phyloP scores from a whole-genome alignment of 1,284 basidiomycete species.

The Trichosporon sp. region DNA sequence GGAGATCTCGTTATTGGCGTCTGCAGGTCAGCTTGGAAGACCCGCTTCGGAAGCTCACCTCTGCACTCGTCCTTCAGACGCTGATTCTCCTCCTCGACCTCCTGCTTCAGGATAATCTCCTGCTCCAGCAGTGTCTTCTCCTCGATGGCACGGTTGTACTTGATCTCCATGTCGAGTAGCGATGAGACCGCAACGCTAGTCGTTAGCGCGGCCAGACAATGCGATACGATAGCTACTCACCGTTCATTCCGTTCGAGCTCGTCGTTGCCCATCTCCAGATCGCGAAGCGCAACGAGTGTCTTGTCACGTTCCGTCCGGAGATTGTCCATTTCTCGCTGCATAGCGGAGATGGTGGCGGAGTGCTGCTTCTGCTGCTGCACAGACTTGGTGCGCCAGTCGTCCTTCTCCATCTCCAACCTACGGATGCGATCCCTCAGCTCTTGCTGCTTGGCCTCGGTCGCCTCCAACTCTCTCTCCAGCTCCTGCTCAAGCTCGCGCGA shows the following conservation, averaged over 20 bases:
- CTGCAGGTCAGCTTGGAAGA: constrained; percentile 18
- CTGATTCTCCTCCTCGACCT: constrained; percentile 85
- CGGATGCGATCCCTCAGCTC: constrained; percentile 71
- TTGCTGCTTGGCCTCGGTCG: constrained; percentile 77
- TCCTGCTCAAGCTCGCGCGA: constrained; percentile 92
- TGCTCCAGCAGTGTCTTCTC: constrained; percentile 96
- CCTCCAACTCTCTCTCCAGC: constrained; percentile 77
- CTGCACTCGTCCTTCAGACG: constrained; percentile 86
- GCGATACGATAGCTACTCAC: constrained; percentile 23
- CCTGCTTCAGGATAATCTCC: constrained; percentile 86
- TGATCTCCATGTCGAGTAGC: constrained; percentile 81
- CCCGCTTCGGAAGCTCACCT: constrained; percentile 54
- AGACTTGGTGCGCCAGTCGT: constrained; percentile 84
- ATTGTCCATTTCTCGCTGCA: constrained; percentile 72
- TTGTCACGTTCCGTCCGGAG: constrained; percentile 68
- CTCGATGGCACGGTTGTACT: constrained; percentile 85
- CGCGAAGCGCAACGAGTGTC: constrained; percentile 71
- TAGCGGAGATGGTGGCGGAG: constrained; percentile 63
- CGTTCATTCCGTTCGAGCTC: constrained; percentile 88
- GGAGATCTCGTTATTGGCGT: constrained; percentile 71
- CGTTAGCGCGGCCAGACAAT: neutral
- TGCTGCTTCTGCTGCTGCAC: constrained; percentile 82
- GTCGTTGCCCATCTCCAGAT: constrained; percentile 93
- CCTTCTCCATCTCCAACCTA: constrained; percentile 69
- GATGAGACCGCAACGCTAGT: constrained; percentile 74